Conservation (phyloP, 768 basidiomycete species). For the Agrocybe pediades region DNA sequence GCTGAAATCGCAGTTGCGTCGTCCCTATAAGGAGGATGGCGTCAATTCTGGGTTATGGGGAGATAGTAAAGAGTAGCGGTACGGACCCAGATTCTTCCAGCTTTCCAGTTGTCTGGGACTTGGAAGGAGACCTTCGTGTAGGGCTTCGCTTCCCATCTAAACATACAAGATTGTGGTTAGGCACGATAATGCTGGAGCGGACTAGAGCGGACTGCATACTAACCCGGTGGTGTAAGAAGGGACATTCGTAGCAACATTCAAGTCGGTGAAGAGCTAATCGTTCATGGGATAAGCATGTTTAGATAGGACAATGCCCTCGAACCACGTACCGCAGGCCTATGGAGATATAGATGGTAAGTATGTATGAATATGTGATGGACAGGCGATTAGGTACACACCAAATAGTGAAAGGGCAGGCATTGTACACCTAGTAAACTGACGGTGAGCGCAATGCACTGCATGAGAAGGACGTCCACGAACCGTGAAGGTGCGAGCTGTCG, state of each 20-base stretch:
- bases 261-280: constrained; percentile 58
- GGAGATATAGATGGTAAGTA: constrained; percentile 7
- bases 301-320: not conserved
- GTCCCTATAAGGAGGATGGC: constrained; percentile 36
- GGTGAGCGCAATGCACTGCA: not conserved
- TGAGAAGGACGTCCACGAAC: constrained; percentile 21
- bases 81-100: constrained; percentile 57
- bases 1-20: constrained; percentile 61
- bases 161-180: not conserved
- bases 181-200: not conserved
- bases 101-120: constrained; percentile 65
- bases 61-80: not conserved
- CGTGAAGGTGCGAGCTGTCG: constrained; percentile 52
- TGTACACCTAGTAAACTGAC: constrained; percentile 40
- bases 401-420: constrained; percentile 66
- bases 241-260: constrained; percentile 45
- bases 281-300: not conserved
- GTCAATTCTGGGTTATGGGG: no score
- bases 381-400: constrained; percentile 44
- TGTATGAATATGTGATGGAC: not conserved
- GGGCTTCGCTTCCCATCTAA: constrained; percentile 42
- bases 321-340: constrained; percentile 36
- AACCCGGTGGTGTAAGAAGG: constrained; percentile 49
- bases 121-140: constrained; percentile 41
- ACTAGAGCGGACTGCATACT: constrained; percentile 3